A percentile compares a stretch with the other conserved stretches of the same genome.
Conservation (phyloP, 2,329 filamentous ascomycete genomes). For the Talaromyces atroroseus region DNA sequence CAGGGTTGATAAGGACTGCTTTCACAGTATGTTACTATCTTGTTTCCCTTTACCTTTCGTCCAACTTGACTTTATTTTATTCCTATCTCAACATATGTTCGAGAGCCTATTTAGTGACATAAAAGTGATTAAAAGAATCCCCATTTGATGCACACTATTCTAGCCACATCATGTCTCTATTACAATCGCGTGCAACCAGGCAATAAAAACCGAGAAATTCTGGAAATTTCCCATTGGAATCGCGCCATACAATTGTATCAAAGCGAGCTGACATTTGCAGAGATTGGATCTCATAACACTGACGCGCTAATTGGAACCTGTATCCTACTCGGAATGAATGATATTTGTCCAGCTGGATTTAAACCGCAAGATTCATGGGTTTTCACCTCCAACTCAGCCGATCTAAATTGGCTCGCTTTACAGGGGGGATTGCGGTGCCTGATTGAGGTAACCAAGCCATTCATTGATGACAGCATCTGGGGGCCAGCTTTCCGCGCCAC, state of each 20-base stretch:
- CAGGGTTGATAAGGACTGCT: conserved; percentile 6
- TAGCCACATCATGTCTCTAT: conserved; percentile 8
- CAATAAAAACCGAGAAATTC: conserved; percentile 5
- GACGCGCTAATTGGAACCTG: conserved; percentile 34
- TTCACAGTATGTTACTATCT: conserved; percentile 3
- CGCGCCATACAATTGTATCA: conserved; percentile 32
- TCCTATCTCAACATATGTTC: too few relatives aligned
- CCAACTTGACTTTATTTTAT: too few relatives aligned
- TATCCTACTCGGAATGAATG: conserved; percentile 32
- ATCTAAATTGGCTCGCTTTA: conserved; percentile 33
- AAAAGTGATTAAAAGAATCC: background rate
- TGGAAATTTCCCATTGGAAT: conserved; percentile 33
- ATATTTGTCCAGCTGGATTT: conserved; percentile 28
- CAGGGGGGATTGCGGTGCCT: conserved; percentile 31
- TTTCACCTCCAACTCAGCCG: conserved; percentile 26
- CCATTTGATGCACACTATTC: conserved; percentile 12
- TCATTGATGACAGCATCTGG: conserved; percentile 32
- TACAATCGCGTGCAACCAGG: conserved; percentile 7
- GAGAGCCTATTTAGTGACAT: too few relatives aligned
- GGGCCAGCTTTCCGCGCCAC: conserved; percentile 3
- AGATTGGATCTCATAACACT: conserved; percentile 29
- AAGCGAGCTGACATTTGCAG: conserved; percentile 22
- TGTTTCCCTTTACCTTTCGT: background rate
- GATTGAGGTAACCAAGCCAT: conserved; percentile 20
- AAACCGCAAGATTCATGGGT: conserved; percentile 31